phyloP scores from a whole-genome alignment of 345 rosid genomes.

The Sisymbrium altissimum region DNA sequence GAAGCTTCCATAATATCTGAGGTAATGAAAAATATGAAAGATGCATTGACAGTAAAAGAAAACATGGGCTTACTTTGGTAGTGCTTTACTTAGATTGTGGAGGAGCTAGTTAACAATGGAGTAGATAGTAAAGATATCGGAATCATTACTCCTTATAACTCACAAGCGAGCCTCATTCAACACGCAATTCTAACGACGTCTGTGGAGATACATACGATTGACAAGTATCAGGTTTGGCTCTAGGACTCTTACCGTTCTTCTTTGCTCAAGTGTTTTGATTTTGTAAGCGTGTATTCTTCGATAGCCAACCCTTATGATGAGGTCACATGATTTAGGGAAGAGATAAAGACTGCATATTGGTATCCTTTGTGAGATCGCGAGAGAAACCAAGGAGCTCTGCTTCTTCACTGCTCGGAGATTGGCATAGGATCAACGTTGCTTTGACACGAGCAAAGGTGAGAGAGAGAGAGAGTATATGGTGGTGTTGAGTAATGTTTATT shows the following conservation, averaged over 20 bases:
- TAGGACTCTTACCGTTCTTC: not conserved
- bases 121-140: conserved; percentile 74
- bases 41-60: conserved; percentile 7
- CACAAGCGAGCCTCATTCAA: conserved; percentile 76
- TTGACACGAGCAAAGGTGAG: conserved; percentile 86
- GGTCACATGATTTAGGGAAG: conserved; percentile 57
- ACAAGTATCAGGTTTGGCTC: conserved; percentile 85
- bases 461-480: not conserved
- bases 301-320: conserved; percentile 8
- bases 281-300: not conserved
- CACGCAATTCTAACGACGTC: conserved; percentile 37
- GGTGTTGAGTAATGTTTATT: not conserved
- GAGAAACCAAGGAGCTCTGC: conserved; percentile 57
- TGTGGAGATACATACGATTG: conserved; percentile 94
- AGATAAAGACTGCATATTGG: conserved; percentile 88
- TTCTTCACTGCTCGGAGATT: conserved; percentile 84
- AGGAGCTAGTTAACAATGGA: conserved; percentile 57
- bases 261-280: not conserved
- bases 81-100: conserved; percentile 43
- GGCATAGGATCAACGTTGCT: conserved; percentile 98
- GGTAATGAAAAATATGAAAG: conserved; percentile 39
- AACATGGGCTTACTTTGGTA: not conserved
- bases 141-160: conserved; percentile 89
- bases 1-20: conserved; percentile 81
- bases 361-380: conserved; percentile 75